Evolutionary conservation across 495 filamentous ascomycete species (phyloP).

Genomic region (Patellaria atrata): DNA sequence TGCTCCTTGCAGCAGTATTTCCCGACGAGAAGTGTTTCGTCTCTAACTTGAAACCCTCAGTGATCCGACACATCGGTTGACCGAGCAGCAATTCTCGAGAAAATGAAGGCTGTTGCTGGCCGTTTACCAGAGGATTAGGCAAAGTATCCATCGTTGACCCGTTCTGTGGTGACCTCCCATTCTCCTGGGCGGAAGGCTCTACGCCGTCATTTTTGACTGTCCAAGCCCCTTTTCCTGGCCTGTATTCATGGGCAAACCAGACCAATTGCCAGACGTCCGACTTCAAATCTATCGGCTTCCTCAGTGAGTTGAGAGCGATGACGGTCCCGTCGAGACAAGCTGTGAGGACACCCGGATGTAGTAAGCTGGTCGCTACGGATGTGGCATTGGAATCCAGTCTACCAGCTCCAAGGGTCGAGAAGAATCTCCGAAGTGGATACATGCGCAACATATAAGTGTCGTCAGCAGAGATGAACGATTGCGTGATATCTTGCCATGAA

Average conservation of each 20-base stretch:
- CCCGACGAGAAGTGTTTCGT: constrained; percentile 7
- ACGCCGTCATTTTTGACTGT: constrained; percentile 21
- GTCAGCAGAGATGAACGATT: constrained; percentile 40
- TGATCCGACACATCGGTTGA: constrained; percentile 35
- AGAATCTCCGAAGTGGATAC: constrained; percentile 42
- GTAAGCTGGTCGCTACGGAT: constrained; percentile 29
- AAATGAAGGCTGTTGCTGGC: too few species aligned
- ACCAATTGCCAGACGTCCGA: constrained; percentile 40
- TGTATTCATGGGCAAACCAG: constrained; percentile 53
- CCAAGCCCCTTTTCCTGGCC: constrained; percentile 21
- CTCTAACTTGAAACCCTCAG: constrained; percentile 43
- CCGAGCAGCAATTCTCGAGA: constrained; percentile 2
- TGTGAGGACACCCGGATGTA: constrained; percentile 40
- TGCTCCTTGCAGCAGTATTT: constrained; percentile 13
- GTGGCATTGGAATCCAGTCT: constrained; percentile 27
- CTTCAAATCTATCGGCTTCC: constrained; percentile 39
- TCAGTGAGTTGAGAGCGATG: constrained; percentile 40
- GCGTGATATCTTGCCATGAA: constrained; percentile 42
- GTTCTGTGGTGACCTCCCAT: too few species aligned
- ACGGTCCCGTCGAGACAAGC: constrained; percentile 46
- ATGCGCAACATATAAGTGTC: constrained; percentile 42
- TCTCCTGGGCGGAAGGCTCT: not conserved
- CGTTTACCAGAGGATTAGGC: too few species aligned
- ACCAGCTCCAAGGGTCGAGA: constrained; percentile 31
- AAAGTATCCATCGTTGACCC: too few species aligned